Evolutionary conservation across 345 rosid genomes (phyloP).

Genomic region (Dovyalis caffra): DNA sequence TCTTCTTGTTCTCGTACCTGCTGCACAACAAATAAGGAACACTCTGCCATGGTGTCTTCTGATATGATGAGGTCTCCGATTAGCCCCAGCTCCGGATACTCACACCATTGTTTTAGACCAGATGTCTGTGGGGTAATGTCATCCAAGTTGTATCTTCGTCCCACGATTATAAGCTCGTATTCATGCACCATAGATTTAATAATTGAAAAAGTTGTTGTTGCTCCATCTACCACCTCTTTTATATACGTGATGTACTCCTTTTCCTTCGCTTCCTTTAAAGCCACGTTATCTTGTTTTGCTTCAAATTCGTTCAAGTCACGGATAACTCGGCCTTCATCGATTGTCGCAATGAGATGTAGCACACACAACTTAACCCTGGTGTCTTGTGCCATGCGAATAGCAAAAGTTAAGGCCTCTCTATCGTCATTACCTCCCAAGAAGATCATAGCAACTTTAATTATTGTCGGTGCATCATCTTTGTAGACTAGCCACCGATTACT

Average conservation of each 20-base stretch:
- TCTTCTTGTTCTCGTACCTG: background rate
- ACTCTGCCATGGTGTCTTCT: background rate
- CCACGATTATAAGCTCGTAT: conserved; percentile 3
- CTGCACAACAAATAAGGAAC: conserved; percentile 3
- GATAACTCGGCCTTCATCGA: too few relatives aligned
- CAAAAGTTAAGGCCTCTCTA: conserved; percentile 36
- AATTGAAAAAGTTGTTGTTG: background rate
- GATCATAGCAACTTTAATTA: conserved; percentile 17
- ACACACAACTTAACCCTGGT: conserved; percentile 14
- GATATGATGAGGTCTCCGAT: background rate
- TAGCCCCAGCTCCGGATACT: conserved; percentile 3
- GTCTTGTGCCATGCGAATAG: conserved; percentile 23
- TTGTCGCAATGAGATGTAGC: conserved; percentile 2
- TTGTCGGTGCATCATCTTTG: conserved; percentile 34
- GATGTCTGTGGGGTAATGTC: background rate
- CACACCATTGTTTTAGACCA: conserved; percentile 3
- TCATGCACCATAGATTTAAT: background rate
- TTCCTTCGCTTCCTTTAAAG: background rate
- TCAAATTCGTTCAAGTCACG: background rate
- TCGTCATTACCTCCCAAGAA: conserved; percentile 44
- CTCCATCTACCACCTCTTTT: background rate
- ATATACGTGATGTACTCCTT: background rate
- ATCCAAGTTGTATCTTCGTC: background rate
- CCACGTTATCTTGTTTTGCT: background rate
- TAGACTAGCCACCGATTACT: too few relatives aligned